Base-by-base conservation (phyloP, 345 rosid species). In the Linum lewisii region DNA sequence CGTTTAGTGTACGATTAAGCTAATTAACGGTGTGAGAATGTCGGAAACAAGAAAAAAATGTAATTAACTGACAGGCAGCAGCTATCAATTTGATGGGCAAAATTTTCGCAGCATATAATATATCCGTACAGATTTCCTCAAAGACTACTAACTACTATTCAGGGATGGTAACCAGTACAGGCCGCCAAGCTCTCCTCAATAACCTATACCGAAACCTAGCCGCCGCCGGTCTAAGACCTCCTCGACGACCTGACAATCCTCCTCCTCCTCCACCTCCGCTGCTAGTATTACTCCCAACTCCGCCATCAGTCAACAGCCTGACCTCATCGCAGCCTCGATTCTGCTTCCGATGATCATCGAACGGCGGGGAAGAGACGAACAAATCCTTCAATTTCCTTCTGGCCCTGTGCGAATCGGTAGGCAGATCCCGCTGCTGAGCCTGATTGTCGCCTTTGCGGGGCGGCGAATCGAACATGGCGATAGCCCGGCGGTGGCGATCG, bases 121-220 rank as follows among this genome's bases (percentile, higher is more conserved):
- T 73, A 21, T 8, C 60, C 69, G 54, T 25, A 61, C 54, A 38
- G 32, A 16, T 69, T 50, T 57, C 24, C 26, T n/a, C n/a, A n/a
- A n/a, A 24, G 11, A 7, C n/a, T 16, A 32, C 37, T 26, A 11
- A 54, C 26, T 13, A 44, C 70, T 82, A 81, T 79, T 92, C 98
- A 2, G 98, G 90, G 37, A 88, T 92, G 0, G 93, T 72, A 19
- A 84, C 81, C 57, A 88, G 83, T 58, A 86, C 81, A 3, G 96
- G 95, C 52, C 93, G 82, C 96, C 96, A 92, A 25, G 95, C 79
- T 79, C 90, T 79, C 69, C 88, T 72, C 63, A 92, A 66, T 63
- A 88, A 71, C 50, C 93, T 74, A 67, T 73, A 76, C 29, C 98
- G 83, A 54, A 82, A 73, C 23, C 79, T 63, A 56, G 79, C 69